Percentiles rank a stretch among this genome's conserved stretches.
These are phyloP conservation scores for Cercospora berteroae DNA, from an alignment of 2,329 filamentous ascomycete species.

Conservation along the genomic window DNA sequence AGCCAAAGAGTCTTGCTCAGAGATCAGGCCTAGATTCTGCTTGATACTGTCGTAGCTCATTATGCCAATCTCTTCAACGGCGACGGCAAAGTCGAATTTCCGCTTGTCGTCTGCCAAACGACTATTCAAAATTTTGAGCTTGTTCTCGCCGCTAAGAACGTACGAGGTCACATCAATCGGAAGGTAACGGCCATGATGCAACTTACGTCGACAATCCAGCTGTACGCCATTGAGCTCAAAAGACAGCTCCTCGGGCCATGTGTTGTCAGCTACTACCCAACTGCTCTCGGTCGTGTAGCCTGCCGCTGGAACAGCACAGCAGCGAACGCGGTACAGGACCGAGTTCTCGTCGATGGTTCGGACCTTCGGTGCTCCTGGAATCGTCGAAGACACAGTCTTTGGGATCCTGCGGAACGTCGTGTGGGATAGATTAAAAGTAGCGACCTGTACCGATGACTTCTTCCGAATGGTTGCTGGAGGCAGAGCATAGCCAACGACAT, in stretches of 20 bases:
- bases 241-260: constrained; percentile 71
- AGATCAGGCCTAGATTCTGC: constrained; percentile 35
- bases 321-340: constrained; percentile 66
- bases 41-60: constrained; percentile 44
- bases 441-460: constrained; percentile 41
- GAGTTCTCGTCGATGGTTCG: constrained; percentile 52
- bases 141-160: constrained; percentile 61
- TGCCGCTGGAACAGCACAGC: constrained; percentile 49
- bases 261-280: constrained; percentile 64
- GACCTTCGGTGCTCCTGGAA: constrained; percentile 32
- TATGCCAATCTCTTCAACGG: constrained; percentile 67
- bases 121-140: constrained; percentile 54
- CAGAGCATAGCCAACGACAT: constrained; percentile 53
- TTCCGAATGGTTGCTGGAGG: constrained; percentile 43
- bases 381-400: constrained; percentile 24
- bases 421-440: constrained; percentile 50
- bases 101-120: constrained; percentile 39
- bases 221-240: constrained; percentile 62
- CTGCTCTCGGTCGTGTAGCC: constrained; percentile 44
- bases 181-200: constrained; percentile 71
- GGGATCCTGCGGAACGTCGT: constrained; percentile 42
- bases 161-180: constrained; percentile 69
- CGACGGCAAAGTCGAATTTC: constrained; percentile 57
- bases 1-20: constrained; percentile 52
- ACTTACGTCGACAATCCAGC: constrained; percentile 62